phyloP scores from a whole-genome alignment of 2,329 filamentous ascomycete genomes.

The Tolypocladium ovalisporum region DNA sequence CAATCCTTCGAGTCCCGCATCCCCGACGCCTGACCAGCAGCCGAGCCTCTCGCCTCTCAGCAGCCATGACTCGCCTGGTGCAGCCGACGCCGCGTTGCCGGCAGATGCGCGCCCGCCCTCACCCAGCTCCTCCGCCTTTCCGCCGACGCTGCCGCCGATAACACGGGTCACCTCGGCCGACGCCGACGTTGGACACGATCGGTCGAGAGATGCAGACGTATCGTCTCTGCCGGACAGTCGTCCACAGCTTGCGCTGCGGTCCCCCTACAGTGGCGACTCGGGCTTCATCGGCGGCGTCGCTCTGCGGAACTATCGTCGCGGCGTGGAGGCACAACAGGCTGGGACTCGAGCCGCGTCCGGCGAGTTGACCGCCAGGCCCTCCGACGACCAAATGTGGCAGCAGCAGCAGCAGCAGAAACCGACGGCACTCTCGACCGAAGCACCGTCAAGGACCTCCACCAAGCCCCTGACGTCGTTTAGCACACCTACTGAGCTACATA shows the following conservation, averaged over 20 bases:
- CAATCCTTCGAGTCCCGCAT: conserved; percentile 43
- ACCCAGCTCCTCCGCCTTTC: conserved; percentile 24
- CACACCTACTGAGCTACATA: conserved; percentile 37
- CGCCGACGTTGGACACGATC: conserved; percentile 14
- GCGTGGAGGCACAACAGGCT: conserved; percentile 12
- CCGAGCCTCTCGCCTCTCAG: conserved; percentile 24
- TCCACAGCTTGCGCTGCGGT: conserved; percentile 16
- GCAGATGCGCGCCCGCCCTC: conserved; percentile 23
- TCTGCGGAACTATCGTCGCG: conserved; percentile 37
- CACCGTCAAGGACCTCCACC: conserved; percentile 16
- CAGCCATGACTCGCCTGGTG: conserved; percentile 28
- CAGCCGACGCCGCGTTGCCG: conserved; percentile 25
- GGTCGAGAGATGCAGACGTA: conserved; percentile 8
- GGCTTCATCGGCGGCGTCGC: conserved; percentile 46
- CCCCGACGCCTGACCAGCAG: conserved; percentile 37
- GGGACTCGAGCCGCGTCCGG: background rate
- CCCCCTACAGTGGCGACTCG: conserved; percentile 25
- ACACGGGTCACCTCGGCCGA: conserved; percentile 34
- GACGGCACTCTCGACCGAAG: conserved; percentile 18
- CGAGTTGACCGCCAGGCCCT: background rate
- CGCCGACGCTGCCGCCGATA: conserved; percentile 41
- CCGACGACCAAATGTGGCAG: conserved; percentile 3
- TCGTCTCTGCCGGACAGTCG: conserved; percentile 11
- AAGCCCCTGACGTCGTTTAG: conserved; percentile 33
- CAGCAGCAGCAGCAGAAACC: conserved; percentile 2